Percentiles rank a stretch among this genome's conserved stretches.
These are phyloP conservation scores for Rubia tinctorum DNA, from an alignment of 305 asterid species.

Conservation along the genomic window DNA sequence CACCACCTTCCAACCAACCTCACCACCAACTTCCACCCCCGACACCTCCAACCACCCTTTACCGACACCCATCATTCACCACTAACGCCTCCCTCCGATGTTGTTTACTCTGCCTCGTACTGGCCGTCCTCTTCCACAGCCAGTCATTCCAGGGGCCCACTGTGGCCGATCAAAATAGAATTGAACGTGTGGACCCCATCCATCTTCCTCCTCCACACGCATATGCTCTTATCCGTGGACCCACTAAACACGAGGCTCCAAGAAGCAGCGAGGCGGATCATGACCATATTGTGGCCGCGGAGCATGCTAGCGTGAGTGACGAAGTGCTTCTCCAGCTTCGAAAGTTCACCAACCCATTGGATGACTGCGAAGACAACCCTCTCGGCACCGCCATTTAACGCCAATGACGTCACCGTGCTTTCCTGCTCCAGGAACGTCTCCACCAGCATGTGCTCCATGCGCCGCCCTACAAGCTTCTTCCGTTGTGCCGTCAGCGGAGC, in stretches of 20 bases:
- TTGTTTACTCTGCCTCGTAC: constrained; percentile 20
- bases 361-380: constrained; percentile 66
- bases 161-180: constrained; percentile 64
- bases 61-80: no score
- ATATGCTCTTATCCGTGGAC: constrained; percentile 74
- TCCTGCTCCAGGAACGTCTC: constrained; percentile 60
- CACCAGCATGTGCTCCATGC: constrained; percentile 53
- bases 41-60: no score
- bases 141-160: constrained; percentile 83
- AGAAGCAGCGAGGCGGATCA: constrained; percentile 61
- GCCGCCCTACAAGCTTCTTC: constrained; percentile 51
- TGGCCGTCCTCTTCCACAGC: constrained; percentile 46
- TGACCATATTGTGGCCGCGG: constrained; percentile 84
- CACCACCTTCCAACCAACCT: no score
- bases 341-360: constrained; percentile 86
- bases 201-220: constrained; percentile 80
- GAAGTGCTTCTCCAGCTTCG: constrained; percentile 60
- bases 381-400: constrained; percentile 27
- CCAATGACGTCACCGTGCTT: constrained; percentile 72
- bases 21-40: no score
- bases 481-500: constrained; percentile 89
- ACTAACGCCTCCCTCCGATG: constrained; percentile 30
- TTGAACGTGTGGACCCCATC: constrained; percentile 60
- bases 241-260: constrained; percentile 74
- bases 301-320: constrained; percentile 66